Conservation (phyloP, 1,284 basidiomycete genomes). For the Chalciporus sp. region DNA sequence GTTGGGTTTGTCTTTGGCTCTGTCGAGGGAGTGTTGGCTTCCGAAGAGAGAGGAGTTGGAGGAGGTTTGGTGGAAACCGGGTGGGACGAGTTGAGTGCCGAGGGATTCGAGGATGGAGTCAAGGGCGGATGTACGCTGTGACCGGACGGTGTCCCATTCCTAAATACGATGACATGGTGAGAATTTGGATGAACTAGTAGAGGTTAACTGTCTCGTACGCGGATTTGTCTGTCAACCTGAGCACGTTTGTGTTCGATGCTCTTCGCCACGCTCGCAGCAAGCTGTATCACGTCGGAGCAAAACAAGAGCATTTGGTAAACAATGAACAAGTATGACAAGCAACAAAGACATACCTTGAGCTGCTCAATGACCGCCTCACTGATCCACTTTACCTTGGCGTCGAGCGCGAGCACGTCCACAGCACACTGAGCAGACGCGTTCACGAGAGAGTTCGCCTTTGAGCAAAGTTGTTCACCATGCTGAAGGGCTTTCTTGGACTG, state of each 20-base stretch:
- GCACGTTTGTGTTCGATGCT: conserved; percentile 69
- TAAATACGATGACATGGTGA: conserved; percentile 45
- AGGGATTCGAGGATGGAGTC: conserved; percentile 72
- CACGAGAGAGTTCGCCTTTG: conserved; percentile 58
- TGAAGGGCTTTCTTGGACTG: conserved; percentile 80
- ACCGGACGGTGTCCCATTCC: conserved; percentile 71
- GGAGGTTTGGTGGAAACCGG: conserved; percentile 69
- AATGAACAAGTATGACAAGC: background rate
- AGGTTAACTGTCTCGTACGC: conserved; percentile 44
- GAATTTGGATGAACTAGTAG: background rate
- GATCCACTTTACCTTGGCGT: conserved; percentile 78
- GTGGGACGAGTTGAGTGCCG: conserved; percentile 69
- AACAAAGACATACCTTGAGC: conserved; percentile 53
- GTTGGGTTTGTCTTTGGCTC: conserved; percentile 32
- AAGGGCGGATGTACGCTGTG: conserved; percentile 58
- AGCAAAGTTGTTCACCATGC: conserved; percentile 72
- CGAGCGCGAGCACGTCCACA: conserved; percentile 71
- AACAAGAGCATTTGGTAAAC: background rate
- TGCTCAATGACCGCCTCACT: conserved; percentile 72
- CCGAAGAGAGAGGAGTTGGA: conserved; percentile 74
- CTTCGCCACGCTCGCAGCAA: conserved; percentile 71
- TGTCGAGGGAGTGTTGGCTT: conserved; percentile 63
- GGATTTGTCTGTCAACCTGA: conserved; percentile 57
- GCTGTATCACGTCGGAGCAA: conserved; percentile 40
- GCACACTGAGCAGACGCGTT: conserved; percentile 62